Evolutionary conservation across 176 grass and related monocot genomes (phyloP).

Genomic region (Tillandsia leiboldiana): DNA sequence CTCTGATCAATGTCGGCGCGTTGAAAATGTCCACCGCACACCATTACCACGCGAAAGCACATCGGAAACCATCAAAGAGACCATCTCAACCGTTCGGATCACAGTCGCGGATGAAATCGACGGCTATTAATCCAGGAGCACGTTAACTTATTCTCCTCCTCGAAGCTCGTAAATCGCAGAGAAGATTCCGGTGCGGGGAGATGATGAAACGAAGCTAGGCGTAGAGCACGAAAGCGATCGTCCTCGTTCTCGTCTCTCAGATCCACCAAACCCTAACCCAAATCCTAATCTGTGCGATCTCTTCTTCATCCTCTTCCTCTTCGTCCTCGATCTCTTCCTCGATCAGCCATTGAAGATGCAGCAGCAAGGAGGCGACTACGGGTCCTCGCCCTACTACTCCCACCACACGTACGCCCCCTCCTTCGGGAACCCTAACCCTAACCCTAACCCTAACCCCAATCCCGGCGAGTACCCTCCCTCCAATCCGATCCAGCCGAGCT

Average conservation of each 20-base stretch:
- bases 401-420: conserved; percentile 29
- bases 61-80: not conserved
- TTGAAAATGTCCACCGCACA: not conserved
- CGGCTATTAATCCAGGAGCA: not conserved
- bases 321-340: not conserved
- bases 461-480: conserved; percentile 14
- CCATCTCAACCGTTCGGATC: not conserved
- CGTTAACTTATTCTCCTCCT: not conserved
- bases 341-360: conserved; percentile 28
- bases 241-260: not conserved
- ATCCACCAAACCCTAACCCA: not conserved
- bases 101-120: not conserved
- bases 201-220: not conserved
- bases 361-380: conserved; percentile 36
- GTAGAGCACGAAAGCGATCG: not conserved
- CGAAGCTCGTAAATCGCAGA: not conserved
- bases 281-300: not conserved
- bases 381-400: conserved; percentile 39
- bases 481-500: conserved; percentile 33
- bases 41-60: not conserved
- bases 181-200: not conserved
- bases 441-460: conserved; percentile 8
- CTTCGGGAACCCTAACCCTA: conserved; percentile 5
- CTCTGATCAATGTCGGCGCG: not conserved
- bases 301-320: not conserved